Evolutionary conservation across 306 rosid species (phyloP).

Genomic region (Cucurbita pepo): DNA sequence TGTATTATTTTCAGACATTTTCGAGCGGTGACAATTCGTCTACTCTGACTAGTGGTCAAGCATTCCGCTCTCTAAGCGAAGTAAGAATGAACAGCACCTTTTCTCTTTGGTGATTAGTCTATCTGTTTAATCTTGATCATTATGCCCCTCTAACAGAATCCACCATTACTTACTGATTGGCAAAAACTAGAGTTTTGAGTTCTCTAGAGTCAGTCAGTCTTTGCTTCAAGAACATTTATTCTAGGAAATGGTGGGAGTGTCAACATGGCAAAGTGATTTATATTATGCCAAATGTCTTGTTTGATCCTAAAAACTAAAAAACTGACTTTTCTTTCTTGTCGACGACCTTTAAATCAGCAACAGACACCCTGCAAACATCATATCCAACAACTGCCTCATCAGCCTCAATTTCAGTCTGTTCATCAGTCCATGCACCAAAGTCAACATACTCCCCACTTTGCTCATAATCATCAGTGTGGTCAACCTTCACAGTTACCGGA

Average conservation of each 20-base stretch:
- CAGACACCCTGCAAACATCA: conserved; percentile 55
- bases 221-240: background rate
- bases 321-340: background rate
- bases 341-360: conserved; percentile 58
- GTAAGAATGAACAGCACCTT: conserved; percentile 12
- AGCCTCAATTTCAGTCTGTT: conserved; percentile 65
- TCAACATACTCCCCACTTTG: conserved; percentile 52
- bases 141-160: background rate
- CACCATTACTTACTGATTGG: background rate
- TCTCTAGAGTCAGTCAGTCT: background rate
- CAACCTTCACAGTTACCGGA: conserved; percentile 63
- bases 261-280: background rate
- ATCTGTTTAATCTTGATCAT: background rate
- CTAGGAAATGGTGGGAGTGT: background rate
- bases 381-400: conserved; percentile 56
- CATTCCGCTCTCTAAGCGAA: conserved; percentile 62
- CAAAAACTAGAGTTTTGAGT: background rate
- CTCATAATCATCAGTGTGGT: conserved; percentile 65
- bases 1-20: conserved; percentile 43
- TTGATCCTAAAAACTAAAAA: background rate
- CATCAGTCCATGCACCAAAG: conserved; percentile 61
- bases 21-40: conserved; percentile 56
- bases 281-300: background rate
- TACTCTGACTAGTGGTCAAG: conserved; percentile 42
- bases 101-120: background rate